Percentiles rank a stretch among this genome's conserved stretches.
Evolutionary conservation across 2,329 filamentous ascomycete species (phyloP).

Genomic region (Microsporum canis): DNA sequence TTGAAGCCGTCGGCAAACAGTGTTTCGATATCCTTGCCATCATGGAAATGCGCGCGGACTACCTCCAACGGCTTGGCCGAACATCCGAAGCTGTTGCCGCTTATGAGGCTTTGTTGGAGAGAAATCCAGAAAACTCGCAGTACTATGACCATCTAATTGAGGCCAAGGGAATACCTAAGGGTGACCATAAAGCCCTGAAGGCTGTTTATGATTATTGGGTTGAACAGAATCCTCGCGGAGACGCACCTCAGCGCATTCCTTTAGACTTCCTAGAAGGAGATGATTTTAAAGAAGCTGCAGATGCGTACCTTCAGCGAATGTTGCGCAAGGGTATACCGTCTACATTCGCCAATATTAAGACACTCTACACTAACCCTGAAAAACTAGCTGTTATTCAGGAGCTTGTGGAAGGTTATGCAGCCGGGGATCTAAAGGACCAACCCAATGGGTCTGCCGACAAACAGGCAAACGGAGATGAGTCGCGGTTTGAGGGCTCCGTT

Average conservation of each 20-base stretch:
- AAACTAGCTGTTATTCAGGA: conserved; percentile 70
- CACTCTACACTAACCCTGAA: conserved; percentile 64
- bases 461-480: conserved; percentile 41
- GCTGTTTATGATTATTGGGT: conserved; percentile 74
- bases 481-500: conserved; percentile 61
- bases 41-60: conserved; percentile 75
- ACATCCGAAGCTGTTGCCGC: conserved; percentile 72
- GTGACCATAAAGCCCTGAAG: conserved; percentile 54
- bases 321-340: conserved; percentile 88
- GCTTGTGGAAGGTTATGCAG: conserved; percentile 67
- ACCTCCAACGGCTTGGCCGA: conserved; percentile 63
- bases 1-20: conserved; percentile 64
- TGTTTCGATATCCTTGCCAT: conserved; percentile 75
- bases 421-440: conserved; percentile 40
- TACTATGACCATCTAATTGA: conserved; percentile 74
- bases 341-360: conserved; percentile 92
- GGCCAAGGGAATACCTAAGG: conserved; percentile 51
- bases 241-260: conserved; percentile 75
- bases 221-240: conserved; percentile 66
- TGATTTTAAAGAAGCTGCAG: conserved; percentile 65
- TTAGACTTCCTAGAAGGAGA: conserved; percentile 79
- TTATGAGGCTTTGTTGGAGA: conserved; percentile 68
- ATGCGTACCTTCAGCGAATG: conserved; percentile 71
- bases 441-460: conserved; percentile 41
- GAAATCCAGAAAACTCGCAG: conserved; percentile 74